Conservation (phyloP, 805 yeast species). For the Candida ortonii region DNA sequence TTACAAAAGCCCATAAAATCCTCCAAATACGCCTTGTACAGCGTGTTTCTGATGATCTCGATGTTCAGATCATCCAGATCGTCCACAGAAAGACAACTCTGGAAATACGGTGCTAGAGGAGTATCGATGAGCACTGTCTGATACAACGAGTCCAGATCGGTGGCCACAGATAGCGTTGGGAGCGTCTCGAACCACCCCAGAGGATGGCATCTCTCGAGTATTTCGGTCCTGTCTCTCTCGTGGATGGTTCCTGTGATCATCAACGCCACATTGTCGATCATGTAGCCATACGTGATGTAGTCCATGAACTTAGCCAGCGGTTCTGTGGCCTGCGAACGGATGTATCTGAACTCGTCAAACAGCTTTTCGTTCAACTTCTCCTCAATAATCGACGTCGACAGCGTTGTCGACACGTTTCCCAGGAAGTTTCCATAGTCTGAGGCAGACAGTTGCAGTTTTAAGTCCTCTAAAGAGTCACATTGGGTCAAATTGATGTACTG, state of each 20-base stretch:
- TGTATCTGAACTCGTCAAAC: slow-evolving; percentile 79
- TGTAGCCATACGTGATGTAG: slow-evolving; percentile 90
- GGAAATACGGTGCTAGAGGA: slow-evolving; percentile 95
- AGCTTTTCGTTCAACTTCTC: slow-evolving; percentile 71
- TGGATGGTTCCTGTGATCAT: slow-evolving; percentile 97
- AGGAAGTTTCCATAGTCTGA: slow-evolving; percentile 94
- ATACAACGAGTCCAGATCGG: slow-evolving; percentile 91
- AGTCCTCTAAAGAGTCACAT: slow-evolving; percentile 92
- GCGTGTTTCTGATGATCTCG: slow-evolving; percentile 87
- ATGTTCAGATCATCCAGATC: slow-evolving; percentile 94
- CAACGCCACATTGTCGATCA: slow-evolving; percentile 95
- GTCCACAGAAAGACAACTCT: slow-evolving; percentile 79
- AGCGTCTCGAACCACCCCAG: slow-evolving; percentile 98
- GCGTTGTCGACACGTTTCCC: slow-evolving; percentile 75
- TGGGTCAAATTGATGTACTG: slow-evolving; percentile 93
- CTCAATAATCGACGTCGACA: slow-evolving; percentile 85
- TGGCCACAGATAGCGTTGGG: slow-evolving; percentile 91
- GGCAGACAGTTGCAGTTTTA: slow-evolving; percentile 89
- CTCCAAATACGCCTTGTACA: slow-evolving; percentile 90
- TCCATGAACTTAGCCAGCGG: slow-evolving; percentile 82
- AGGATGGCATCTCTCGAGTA: slow-evolving; percentile 90
- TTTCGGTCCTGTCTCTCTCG: slow-evolving; percentile 86
- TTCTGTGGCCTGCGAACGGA: slow-evolving; percentile 79
- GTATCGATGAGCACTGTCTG: slow-evolving; percentile 92
- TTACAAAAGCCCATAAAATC: slow-evolving; percentile 71